These are phyloP conservation scores for Wickerhamiella dianesei DNA, from an alignment of 805 yeast species.

Conservation along the genomic window DNA sequence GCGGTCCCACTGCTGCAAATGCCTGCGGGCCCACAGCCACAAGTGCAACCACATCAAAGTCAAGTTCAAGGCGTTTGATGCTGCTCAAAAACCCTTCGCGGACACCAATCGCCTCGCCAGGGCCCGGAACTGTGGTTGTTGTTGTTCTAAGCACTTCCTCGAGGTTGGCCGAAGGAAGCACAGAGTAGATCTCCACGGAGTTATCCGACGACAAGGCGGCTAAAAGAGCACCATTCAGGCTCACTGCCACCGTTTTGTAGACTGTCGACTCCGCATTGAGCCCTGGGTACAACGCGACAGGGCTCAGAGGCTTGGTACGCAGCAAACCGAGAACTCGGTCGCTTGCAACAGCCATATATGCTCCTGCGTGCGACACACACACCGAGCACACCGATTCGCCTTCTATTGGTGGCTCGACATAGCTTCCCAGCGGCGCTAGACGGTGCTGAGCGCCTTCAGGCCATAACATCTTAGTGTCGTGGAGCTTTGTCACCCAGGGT, in stretches of 20 bases:
- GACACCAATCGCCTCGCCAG: conserved; percentile 29
- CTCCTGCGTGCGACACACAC: conserved; percentile 16
- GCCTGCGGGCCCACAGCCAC: conserved; percentile 16
- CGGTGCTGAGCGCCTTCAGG: conserved; percentile 19
- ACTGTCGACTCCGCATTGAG: conserved; percentile 11
- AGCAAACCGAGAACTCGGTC: conserved; percentile 13
- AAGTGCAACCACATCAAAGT: conserved; percentile 18
- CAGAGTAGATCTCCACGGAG: conserved; percentile 8
- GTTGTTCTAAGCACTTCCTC: conserved; percentile 15
- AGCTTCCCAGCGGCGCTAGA: conserved; percentile 13
- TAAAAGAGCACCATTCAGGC: conserved; percentile 9
- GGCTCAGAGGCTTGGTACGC: conserved; percentile 18
- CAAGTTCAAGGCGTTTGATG: conserved; percentile 19
- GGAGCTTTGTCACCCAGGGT: background rate
- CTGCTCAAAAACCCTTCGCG: conserved; percentile 22
- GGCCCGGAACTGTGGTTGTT: conserved; percentile 23
- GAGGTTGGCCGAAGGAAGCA: conserved; percentile 12
- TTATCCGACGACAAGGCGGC: conserved; percentile 13
- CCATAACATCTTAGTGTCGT: conserved; percentile 19
- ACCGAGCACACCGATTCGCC: conserved; percentile 12
- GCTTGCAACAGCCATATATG: conserved; percentile 15
- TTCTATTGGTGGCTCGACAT: conserved; percentile 8
- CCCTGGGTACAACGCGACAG: conserved; percentile 15
- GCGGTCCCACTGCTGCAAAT: conserved; percentile 12
- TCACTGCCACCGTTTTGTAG: conserved; percentile 5